phyloP scores from a whole-genome alignment of 1,284 basidiomycete genomes.

The Sanguinoderma infundibulare region DNA sequence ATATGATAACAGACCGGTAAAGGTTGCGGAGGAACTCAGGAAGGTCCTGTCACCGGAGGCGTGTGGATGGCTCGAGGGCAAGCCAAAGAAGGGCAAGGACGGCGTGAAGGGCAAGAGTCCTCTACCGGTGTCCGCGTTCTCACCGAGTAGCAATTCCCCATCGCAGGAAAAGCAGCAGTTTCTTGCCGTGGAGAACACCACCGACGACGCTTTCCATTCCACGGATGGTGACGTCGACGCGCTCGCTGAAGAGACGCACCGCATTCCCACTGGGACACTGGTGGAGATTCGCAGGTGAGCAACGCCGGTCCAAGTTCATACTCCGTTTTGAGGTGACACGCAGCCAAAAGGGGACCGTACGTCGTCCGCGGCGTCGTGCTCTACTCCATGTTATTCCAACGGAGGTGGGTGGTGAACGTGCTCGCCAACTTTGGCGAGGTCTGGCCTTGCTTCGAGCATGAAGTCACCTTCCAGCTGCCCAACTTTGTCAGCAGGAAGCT shows the following conservation, averaged over 20 bases:
- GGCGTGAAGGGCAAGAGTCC: neutral
- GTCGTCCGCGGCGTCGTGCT: slow-evolving; percentile 18
- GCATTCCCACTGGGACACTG: slow-evolving; percentile 51
- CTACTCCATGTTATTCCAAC: slow-evolving; percentile 28
- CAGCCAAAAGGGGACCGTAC: slow-evolving; percentile 5
- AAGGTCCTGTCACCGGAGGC: slow-evolving; percentile 19
- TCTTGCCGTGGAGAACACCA: neutral
- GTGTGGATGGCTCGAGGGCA: slow-evolving; percentile 15
- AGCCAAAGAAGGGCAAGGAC: neutral
- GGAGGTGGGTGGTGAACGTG: slow-evolving; percentile 42
- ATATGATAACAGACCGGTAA: neutral
- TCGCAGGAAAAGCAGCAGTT: slow-evolving; percentile 18
- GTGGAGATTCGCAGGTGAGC: slow-evolving; percentile 65
- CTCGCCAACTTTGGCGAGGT: slow-evolving; percentile 56
- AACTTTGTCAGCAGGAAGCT: slow-evolving; percentile 52
- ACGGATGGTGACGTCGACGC: slow-evolving; percentile 2
- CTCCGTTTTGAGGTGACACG: neutral
- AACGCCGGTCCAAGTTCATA: neutral
- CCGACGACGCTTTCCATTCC: too few species aligned
- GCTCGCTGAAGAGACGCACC: neutral
- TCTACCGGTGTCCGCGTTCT: neutral
- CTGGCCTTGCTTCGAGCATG: slow-evolving; percentile 47
- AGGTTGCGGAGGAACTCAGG: slow-evolving; percentile 9
- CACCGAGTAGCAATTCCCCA: neutral
- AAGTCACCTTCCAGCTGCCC: slow-evolving; percentile 64